These are phyloP conservation scores for Thymus quinquecostatus DNA, from an alignment of 257 asterid genomes.

Conservation along the genomic window DNA sequence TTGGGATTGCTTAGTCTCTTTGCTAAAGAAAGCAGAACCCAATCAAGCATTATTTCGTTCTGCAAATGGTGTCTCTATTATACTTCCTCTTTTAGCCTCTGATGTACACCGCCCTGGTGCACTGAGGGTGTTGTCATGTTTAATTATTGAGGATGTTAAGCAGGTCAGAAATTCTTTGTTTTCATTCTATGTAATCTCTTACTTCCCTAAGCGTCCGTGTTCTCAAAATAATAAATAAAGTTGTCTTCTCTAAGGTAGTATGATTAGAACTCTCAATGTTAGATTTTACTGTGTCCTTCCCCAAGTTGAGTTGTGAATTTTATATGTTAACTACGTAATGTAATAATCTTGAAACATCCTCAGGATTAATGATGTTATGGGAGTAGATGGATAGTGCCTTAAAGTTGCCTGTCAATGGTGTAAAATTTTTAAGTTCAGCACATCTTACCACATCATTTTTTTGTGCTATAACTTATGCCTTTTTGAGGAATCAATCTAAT, in stretches of 20 bases:
- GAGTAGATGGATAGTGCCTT: conserved; percentile 15
- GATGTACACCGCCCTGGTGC: conserved; percentile 89
- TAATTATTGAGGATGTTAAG: conserved; percentile 83
- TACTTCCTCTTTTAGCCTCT: conserved; percentile 89
- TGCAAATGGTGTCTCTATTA: conserved; percentile 70
- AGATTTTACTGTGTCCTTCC: conserved; percentile 8
- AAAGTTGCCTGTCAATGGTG: conserved; percentile 5
- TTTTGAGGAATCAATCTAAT: conserved; percentile 22
- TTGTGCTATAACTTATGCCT: conserved; percentile 26
- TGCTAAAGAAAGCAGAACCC: conserved; percentile 88
- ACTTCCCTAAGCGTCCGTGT: conserved; percentile 4
- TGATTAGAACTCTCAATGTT: neutral
- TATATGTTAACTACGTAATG: conserved; percentile 20
- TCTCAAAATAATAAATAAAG: neutral
- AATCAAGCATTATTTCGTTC: conserved; percentile 87
- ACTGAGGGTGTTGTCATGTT: conserved; percentile 85
- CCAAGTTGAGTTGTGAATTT: conserved; percentile 23
- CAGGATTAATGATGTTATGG: conserved; percentile 12
- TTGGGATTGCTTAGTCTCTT: conserved; percentile 93
- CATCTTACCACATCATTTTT: conserved; percentile 1
- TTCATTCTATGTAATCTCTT: neutral
- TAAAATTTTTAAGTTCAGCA: conserved; percentile 17
- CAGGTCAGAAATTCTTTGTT: conserved; percentile 56
- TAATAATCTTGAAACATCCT: conserved; percentile 19
- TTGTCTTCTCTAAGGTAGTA: conserved; percentile 17